Base-by-base conservation (phyloP, 495 filamentous ascomycete genomes). In the Symbiotaphrina buchneri region DNA sequence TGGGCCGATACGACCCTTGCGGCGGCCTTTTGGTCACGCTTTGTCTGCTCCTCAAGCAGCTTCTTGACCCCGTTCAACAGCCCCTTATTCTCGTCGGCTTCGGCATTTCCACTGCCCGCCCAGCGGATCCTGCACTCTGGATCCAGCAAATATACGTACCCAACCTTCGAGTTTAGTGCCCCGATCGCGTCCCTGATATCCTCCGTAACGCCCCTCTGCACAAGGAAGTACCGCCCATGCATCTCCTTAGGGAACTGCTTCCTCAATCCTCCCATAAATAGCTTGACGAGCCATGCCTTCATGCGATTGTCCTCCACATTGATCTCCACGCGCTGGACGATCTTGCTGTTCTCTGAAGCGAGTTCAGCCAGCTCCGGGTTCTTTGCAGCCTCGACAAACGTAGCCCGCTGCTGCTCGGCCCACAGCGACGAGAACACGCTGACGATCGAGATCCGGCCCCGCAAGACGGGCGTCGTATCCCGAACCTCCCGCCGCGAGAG, bases 61-160 rank as follows among this genome's bases (percentile, higher is more conserved):
- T 65, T 71, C 46, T 47, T 58, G 29, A 83, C 32, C 1, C 75
- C 75, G 41, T 58, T 72, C 6, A 72, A 68, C 41, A 99, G 41
- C 3, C 67, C 62, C 32, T 74, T 66, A 46, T 61, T 62, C 58
- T 95, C 87, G 13, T 57, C 61, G 3, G 51, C 57, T 27, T 71
- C 60, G 10, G 77, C 74, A 23, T 56, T 48, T n/a, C 81, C 87
- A 49, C 81, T 84, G 3, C 78, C 87, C 0, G 85, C 87, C 87
- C 87, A 99, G 21, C 87, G 65, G 36, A 99, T 94, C 53, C 64
- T 73, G 52, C 80, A 90, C 28, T 81, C 54, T 41, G 67, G 56
- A 54, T 99, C 87, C 35, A 99, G 50, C 33, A 99, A 58, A 54
- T 92, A 99, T 17, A 82, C 78, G 57, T 94, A 94, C 8, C 90